Base-by-base conservation (phyloP, 2,329 filamentous ascomycete genomes). In the Helotiales sp. region DNA sequence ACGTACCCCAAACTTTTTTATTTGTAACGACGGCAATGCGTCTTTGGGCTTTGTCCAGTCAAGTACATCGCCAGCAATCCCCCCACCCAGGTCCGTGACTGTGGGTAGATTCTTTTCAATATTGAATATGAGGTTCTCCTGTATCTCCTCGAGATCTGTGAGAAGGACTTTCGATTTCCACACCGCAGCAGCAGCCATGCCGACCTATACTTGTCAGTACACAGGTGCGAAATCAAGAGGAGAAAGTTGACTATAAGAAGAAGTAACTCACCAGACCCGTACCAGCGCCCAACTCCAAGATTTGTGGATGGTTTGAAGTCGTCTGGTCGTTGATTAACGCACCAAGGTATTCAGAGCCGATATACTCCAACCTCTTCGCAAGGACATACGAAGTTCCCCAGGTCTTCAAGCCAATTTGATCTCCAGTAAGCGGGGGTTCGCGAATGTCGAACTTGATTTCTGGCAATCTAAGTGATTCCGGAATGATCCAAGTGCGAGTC, bases 381-480 rank as follows among this genome's bases (percentile, higher is more conserved):
- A 98, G 87, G 1, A 96, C 85, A 75, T 93, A 96, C 0, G 93
- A 95, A 0, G 93, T 95, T 0, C 92, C 93, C 63, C 63, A 65
- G 2, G 96, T 99, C 79, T 99, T 98, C 78, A 96, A 85, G 1
- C 96, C 96, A 20, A 98, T 83, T 67, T 92, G 91, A 78, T 97
- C 95, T 6, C 91, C 91, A 0, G 93, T 97, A 64, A 98, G 83
- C 0, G 93, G 89, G 1, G 96, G 96, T 77, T 99, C 96, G 65
- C 93, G 86, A 45, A 99, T 88, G 40, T 86, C 84, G 60, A 99
- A 82, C 54, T 89, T 85, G 72, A 93, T 84, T n/a, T 71, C 61
- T 22, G 71, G 65, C n/a, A 67, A 68, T 30, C 76, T 75, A 37
- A 76, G 77, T 11, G 78, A 77, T 15, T 80, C 76, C 28, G 86